These are phyloP conservation scores for Myochromella boudieri DNA, from an alignment of 768 basidiomycete genomes.

Conservation along the genomic window DNA sequence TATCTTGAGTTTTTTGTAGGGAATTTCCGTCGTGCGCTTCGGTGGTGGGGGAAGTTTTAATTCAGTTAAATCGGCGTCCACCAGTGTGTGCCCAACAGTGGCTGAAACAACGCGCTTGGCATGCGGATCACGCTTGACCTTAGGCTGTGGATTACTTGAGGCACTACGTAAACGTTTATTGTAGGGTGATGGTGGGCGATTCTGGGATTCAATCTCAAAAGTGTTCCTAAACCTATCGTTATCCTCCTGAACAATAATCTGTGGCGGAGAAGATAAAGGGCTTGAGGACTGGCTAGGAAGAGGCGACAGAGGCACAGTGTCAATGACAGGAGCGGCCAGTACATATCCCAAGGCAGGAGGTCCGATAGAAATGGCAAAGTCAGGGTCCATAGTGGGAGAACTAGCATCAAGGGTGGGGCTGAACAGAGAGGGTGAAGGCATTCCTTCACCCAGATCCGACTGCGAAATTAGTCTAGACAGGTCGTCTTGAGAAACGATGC, in stretches of 20 bases:
- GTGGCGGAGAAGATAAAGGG: constrained; percentile 15
- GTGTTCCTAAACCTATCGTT: constrained; percentile 13
- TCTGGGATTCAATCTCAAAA: constrained; percentile 11
- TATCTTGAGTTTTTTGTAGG: too few species aligned
- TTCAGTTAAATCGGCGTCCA: constrained; percentile 10
- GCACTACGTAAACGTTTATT: constrained; percentile 16
- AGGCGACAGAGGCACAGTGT: constrained; percentile 7
- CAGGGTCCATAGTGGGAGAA: neutral
- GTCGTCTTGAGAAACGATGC: constrained; percentile 12
- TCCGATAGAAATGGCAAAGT: constrained; percentile 8
- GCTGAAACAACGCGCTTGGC: constrained; percentile 8
- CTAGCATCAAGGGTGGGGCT: constrained; percentile 1
- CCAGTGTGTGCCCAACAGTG: neutral
- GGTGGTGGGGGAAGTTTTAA: constrained; percentile 15
- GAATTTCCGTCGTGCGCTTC: too few species aligned
- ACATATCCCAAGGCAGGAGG: constrained; percentile 1
- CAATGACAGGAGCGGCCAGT: neutral
- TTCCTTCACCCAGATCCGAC: constrained; percentile 8
- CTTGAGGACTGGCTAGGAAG: constrained; percentile 10
- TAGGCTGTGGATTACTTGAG: constrained; percentile 7
- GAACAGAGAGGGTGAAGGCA: constrained; percentile 9
- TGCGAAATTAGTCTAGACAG: constrained; percentile 4
- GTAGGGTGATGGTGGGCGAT: constrained; percentile 11
- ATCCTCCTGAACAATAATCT: constrained; percentile 4
- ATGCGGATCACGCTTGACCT: constrained; percentile 1